Evolutionary conservation across 73 alveolate species (phyloP).

Genomic region (Stentor coeruleus): DNA sequence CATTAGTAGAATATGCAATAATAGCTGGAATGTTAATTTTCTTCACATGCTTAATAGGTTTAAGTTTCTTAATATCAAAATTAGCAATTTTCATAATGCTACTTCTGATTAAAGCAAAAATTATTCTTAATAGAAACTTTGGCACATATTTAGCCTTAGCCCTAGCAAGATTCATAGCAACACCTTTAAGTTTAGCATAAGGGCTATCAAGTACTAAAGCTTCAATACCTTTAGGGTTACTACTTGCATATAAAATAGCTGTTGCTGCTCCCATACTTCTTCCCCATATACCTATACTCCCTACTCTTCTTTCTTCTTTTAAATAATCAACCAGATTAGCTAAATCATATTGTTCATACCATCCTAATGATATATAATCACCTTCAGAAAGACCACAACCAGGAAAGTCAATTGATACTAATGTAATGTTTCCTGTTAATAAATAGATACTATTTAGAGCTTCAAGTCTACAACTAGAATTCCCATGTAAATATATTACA

Average conservation of each 20-base stretch:
- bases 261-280: constrained; percentile 97
- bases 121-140: constrained; percentile 47
- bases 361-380: constrained; percentile 86
- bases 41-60: constrained; percentile 73
- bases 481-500: constrained; percentile 89
- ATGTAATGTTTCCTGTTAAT: constrained; percentile 56
- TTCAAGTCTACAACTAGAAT: constrained; percentile 86
- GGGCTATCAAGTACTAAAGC: constrained; percentile 76
- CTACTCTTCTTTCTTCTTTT: constrained; percentile 71
- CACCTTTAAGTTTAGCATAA: constrained; percentile 57
- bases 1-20: constrained; percentile 76
- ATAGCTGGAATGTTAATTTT: constrained; percentile 81
- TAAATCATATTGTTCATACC: constrained; percentile 86
- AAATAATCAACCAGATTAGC: constrained; percentile 82
- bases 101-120: constrained; percentile 69
- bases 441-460: constrained; percentile 60
- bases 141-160: no score
- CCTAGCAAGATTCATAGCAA: constrained; percentile 69
- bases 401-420: constrained; percentile 78
- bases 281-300: constrained; percentile 95
- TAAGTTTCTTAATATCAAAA: constrained; percentile 77
- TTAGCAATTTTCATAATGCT: constrained; percentile 72
- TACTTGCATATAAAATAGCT: constrained; percentile 66
- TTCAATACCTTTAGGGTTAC: constrained; percentile 60
- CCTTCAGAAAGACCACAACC: constrained; percentile 95